These are phyloP conservation scores for Arthrobotrys conoides DNA, from an alignment of 2,329 filamentous ascomycete genomes.

Conservation along the genomic window DNA sequence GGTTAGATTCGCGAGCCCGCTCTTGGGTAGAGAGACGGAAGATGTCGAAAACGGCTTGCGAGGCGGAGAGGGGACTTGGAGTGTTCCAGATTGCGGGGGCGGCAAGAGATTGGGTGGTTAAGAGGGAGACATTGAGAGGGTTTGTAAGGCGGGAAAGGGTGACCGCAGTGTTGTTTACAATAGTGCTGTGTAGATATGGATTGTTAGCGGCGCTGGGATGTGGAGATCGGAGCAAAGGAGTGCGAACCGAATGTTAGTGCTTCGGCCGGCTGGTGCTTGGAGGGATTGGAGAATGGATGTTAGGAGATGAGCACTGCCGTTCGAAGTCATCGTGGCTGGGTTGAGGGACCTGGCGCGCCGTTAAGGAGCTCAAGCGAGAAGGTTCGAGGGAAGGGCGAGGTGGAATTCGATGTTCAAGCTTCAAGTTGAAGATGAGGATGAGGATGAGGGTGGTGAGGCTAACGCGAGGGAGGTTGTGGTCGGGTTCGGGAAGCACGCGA, in stretches of 20 bases:
- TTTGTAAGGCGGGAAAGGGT: constrained; percentile 80
- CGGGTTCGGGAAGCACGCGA: constrained; percentile 52
- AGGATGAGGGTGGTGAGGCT: constrained; percentile 19
- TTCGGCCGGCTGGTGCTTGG: constrained; percentile 52
- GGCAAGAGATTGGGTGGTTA: constrained; percentile 79
- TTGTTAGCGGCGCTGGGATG: constrained; percentile 12
- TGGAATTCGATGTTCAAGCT: neutral
- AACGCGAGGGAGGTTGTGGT: constrained; percentile 46
- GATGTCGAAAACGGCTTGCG: constrained; percentile 77
- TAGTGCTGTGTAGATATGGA: constrained; percentile 31
- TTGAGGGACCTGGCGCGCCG: constrained; percentile 6
- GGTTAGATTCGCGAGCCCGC: constrained; percentile 68
- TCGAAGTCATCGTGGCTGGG: constrained; percentile 42
- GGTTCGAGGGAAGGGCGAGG: constrained; percentile 1
- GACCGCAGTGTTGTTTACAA: constrained; percentile 70
- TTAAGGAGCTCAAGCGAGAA: constrained; percentile 11
- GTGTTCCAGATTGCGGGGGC: constrained; percentile 79
- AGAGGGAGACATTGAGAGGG: constrained; percentile 79
- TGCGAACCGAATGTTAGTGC: constrained; percentile 53
- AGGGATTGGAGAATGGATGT: constrained; percentile 52
- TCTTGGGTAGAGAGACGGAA: constrained; percentile 77
- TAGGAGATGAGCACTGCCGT: constrained; percentile 56
- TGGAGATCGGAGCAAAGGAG: constrained; percentile 10
- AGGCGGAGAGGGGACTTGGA: constrained; percentile 75
- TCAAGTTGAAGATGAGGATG: constrained; percentile 4